These are phyloP conservation scores for Posidonia australis DNA, from an alignment of 106 monocot genomes.

Conservation along the genomic window DNA sequence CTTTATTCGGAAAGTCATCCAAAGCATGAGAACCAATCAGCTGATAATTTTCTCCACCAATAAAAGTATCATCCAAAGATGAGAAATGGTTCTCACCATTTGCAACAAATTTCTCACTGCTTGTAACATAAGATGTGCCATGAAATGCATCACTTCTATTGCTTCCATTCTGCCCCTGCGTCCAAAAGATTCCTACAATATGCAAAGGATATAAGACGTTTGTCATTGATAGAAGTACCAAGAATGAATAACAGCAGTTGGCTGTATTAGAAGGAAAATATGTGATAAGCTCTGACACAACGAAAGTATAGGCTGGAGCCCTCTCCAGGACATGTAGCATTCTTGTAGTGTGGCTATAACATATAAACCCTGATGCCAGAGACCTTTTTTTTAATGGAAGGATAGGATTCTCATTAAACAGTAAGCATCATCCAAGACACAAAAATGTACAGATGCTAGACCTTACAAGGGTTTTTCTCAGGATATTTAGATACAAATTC, in stretches of 20 bases:
- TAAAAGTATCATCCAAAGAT: neutral
- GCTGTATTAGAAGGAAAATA: neutral
- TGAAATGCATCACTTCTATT: neutral
- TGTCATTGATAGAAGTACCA: neutral
- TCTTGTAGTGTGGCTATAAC: too few species aligned
- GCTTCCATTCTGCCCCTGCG: conserved; percentile 8
- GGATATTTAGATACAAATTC: too few species aligned
- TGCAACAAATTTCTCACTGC: conserved; percentile 6
- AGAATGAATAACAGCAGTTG: neutral
- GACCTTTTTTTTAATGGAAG: too few species aligned
- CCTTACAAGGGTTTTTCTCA: too few species aligned
- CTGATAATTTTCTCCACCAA: conserved; percentile 2
- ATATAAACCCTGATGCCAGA: too few species aligned
- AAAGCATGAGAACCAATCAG: conserved; percentile 6
- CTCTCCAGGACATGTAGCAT: too few species aligned
- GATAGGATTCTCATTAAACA: too few species aligned
- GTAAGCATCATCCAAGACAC: too few species aligned
- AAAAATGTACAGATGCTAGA: too few species aligned
- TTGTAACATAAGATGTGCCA: conserved; percentile 1
- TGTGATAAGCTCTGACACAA: too few species aligned
- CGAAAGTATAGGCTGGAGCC: too few species aligned
- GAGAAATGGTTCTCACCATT: conserved; percentile 9
- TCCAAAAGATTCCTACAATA: conserved; percentile 56
- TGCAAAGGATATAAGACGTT: neutral
- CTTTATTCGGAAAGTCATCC: conserved; percentile 5